A percentile compares a stretch with the other conserved stretches of the same genome.
Evolutionary conservation across 176 grass and related monocot genomes (phyloP).

Genomic region (Leersia perrieri): DNA sequence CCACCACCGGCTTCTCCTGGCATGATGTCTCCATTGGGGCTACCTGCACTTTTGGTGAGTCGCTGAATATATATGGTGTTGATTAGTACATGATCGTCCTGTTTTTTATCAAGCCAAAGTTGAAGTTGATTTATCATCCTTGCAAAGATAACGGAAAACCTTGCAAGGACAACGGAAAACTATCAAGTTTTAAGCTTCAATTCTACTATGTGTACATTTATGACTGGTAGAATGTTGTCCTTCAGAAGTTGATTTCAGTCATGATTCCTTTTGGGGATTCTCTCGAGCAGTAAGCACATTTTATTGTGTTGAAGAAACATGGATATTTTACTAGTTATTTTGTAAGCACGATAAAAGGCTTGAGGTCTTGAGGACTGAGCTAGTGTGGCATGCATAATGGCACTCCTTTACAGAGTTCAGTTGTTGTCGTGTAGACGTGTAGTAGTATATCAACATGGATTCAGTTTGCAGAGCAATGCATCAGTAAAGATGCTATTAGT

Average conservation of each 20-base stretch:
- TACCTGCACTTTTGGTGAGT: slow-evolving; percentile 82
- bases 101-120: not conserved
- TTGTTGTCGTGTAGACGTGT: not conserved
- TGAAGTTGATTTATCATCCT: not conserved
- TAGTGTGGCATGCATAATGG: slow-evolving; percentile 14
- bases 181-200: not conserved
- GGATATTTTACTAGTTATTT: not conserved
- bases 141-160: not conserved
- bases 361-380: slow-evolving; percentile 9
- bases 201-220: not conserved
- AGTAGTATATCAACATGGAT: not conserved
- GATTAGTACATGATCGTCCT: not conserved
- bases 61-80: too few relatives aligned
- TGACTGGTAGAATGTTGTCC: not conserved
- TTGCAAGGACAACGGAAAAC: not conserved
- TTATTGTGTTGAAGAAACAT: not conserved
- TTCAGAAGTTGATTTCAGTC: not conserved
- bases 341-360: slow-evolving; percentile 6
- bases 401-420: slow-evolving; percentile 1
- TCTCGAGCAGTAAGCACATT: not conserved
- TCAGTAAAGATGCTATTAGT: not conserved
- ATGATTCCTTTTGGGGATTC: slow-evolving; percentile 3
- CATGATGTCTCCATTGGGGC: slow-evolving; percentile 79
- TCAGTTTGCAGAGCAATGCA: slow-evolving; percentile 1
- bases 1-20: slow-evolving; percentile 75